Evolutionary conservation across 345 rosid species (phyloP), one percentile per base, ranked within the genome.

Genomic region (Sisymbrium altissimum): DNA sequence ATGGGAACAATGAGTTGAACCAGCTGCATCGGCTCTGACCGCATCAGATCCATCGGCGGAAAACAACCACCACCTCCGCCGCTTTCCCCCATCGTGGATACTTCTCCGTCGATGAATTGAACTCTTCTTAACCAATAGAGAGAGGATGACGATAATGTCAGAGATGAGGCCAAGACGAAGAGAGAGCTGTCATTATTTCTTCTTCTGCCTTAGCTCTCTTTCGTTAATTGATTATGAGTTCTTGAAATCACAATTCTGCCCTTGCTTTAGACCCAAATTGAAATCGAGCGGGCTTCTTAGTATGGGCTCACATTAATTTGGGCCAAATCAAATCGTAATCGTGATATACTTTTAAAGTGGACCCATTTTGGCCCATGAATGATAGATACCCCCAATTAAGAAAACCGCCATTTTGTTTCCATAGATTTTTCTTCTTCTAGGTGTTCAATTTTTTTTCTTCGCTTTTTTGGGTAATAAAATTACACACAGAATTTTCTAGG

Each of bases 21-120:
- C 81, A 95, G 84, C 39, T 95, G 99, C 99, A 92, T 92, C 77
- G 92, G 57, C 84, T 95, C 99, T 13, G 97, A 95, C 62, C 96
- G 81, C 73, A 95, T 73, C 68, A 95, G 93, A 87, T 91, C 99
- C 95, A 95, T 92, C 86, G 90, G 85, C 75, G 96, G 97, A 66
- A 86, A 85, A 79, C 96, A 91, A 45, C 95, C 91, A 75, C 87
- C 91, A 3, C 78, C n/a, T n/a, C n/a, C 74, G 14, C 68, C 70
- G 9, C 25, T 74, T 75, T 83, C 91, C 71, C 59, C 93, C 86
- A 92, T 91, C 64, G 65, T 38, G 19, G 53, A 55, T 39, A 41
- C 61, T 57, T 55, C 49, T 53, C 35, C 60, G 65, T 21, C 71
- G 67, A 64, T 15, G 72, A 64, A 18, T 9, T n/a, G 50, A 52